Evolutionary conservation across 495 filamentous ascomycete genomes (phyloP).

Genomic region (Chaetomium tenue): DNA sequence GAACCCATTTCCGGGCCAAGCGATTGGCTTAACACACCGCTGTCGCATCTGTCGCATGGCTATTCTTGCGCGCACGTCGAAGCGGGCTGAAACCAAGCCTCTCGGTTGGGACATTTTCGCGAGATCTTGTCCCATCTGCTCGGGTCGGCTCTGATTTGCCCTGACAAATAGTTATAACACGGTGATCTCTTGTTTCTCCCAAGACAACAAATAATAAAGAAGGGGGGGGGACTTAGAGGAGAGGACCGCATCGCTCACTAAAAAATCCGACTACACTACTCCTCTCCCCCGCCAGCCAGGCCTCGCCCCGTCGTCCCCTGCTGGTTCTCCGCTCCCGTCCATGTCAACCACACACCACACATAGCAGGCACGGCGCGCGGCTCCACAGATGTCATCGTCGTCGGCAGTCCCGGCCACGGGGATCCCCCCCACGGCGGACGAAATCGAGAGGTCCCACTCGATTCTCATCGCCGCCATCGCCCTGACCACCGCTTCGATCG

Average conservation of each 20-base stretch:
- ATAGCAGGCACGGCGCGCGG: neutral
- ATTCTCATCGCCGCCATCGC: neutral
- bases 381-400: conserved; percentile 6
- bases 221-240: neutral
- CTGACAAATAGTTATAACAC: neutral
- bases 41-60: neutral
- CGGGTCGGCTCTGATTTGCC: neutral
- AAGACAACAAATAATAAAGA: neutral
- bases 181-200: neutral
- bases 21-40: neutral
- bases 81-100: neutral
- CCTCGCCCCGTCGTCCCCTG: neutral
- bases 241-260: too few species aligned
- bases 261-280: too few species aligned
- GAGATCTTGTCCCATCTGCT: neutral
- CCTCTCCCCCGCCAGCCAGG: too few species aligned
- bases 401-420: neutral
- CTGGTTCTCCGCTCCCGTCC: neutral
- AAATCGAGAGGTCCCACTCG: neutral
- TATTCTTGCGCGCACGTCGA: neutral
- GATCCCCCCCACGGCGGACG: neutral
- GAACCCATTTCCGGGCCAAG: too few species aligned
- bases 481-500: neutral
- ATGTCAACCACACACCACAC: neutral
- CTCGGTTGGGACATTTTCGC: neutral